phyloP scores from a whole-genome alignment of 176 grass and related monocot species.

The Oryza meyeriana region DNA sequence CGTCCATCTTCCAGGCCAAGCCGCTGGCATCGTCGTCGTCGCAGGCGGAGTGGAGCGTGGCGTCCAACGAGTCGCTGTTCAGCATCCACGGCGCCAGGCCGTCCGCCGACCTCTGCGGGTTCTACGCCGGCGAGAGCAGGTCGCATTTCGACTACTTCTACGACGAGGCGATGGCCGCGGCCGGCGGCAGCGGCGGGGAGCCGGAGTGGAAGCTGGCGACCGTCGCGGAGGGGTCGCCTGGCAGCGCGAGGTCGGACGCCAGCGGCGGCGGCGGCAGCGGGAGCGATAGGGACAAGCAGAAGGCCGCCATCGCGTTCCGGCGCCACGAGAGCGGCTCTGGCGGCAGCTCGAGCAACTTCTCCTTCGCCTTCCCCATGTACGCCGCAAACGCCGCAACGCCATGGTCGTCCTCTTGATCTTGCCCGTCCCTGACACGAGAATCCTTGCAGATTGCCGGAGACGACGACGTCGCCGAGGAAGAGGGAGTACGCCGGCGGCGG shows the following conservation, averaged over 20 bases:
- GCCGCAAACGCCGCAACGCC: neutral
- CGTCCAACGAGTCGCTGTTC: slow-evolving; percentile 77
- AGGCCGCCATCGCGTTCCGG: neutral
- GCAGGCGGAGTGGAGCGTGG: slow-evolving; percentile 66
- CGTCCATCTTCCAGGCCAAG: slow-evolving; percentile 57
- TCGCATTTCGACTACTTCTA: slow-evolving; percentile 55
- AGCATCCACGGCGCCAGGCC: slow-evolving; percentile 54
- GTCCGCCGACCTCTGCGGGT: slow-evolving; percentile 29
- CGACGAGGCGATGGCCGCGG: slow-evolving; percentile 32
- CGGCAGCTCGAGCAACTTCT: slow-evolving; percentile 59
- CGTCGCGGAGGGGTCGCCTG: slow-evolving; percentile 14
- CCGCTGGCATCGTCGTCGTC: neutral
- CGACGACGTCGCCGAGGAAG: slow-evolving; percentile 40
- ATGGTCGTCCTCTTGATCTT: neutral
- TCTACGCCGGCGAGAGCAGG: slow-evolving; percentile 25
- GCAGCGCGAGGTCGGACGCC: slow-evolving; percentile 24
- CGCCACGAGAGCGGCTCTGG: slow-evolving; percentile 44
- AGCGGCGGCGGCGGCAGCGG: neutral
- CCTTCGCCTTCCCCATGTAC: slow-evolving; percentile 83
- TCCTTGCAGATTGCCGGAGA: slow-evolving; percentile 33
- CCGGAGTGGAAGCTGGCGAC: slow-evolving; percentile 12
- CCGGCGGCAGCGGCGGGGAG: neutral
- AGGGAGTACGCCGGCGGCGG: slow-evolving; percentile 4
- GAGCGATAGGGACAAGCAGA: neutral
- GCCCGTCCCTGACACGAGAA: neutral